Conservation (phyloP, 352 stramenopile species). For the Globisporangium viniferum region DNA sequence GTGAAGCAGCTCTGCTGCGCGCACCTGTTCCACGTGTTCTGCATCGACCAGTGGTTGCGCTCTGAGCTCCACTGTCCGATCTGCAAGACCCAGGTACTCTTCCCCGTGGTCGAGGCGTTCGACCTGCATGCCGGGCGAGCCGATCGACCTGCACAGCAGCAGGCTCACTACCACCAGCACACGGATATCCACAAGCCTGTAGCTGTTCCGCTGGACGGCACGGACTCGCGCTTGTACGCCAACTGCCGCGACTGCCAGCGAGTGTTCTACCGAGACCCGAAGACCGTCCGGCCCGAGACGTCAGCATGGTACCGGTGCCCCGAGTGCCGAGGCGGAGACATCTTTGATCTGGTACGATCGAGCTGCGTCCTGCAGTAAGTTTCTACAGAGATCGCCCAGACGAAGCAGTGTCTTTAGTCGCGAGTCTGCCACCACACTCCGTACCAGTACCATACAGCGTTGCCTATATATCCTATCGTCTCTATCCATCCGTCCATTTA, state of each 20-base stretch:
- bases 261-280: slow-evolving; percentile 61
- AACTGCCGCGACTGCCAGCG: slow-evolving; percentile 56
- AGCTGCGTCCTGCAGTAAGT: slow-evolving; percentile 58
- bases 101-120: slow-evolving; percentile 29
- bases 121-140: slow-evolving; percentile 17
- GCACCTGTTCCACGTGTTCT: slow-evolving; percentile 63
- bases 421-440: too few species aligned
- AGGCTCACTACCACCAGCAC: slow-evolving; percentile 9
- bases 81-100: slow-evolving; percentile 62
- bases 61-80: slow-evolving; percentile 44
- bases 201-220: slow-evolving; percentile 33
- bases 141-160: background rate
- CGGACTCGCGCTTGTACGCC: slow-evolving; percentile 34
- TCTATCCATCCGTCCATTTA: too few species aligned
- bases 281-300: slow-evolving; percentile 51
- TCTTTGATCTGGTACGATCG: slow-evolving; percentile 41
- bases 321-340: slow-evolving; percentile 48
- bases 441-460: background rate
- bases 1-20: slow-evolving; percentile 58
- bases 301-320: slow-evolving; percentile 70
- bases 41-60: slow-evolving; percentile 51
- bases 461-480: background rate
- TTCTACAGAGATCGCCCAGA: background rate
- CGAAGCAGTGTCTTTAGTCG: too few species aligned
- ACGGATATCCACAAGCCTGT: background rate